phyloP scores from a whole-genome alignment of 1,139 yeast genomes.

The Candida albicans region DNA sequence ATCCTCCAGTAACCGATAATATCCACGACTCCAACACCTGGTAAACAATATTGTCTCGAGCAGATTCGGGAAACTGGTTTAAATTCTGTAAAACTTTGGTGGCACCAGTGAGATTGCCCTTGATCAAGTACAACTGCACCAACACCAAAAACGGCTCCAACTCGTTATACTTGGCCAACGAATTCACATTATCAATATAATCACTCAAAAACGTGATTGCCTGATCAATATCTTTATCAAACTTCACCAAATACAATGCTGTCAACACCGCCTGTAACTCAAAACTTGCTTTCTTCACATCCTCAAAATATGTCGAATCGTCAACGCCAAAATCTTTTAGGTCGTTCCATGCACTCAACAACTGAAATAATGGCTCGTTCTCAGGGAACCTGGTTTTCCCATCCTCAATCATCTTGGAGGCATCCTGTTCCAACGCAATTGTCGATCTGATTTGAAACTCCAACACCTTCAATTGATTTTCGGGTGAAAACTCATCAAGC shows the following conservation, averaged over 20 bases:
- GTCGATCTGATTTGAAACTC: slow-evolving; percentile 46
- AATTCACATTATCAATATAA: slow-evolving; percentile 22
- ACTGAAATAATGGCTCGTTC: slow-evolving; percentile 38
- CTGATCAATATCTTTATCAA: slow-evolving; percentile 39
- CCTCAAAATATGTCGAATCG: slow-evolving; percentile 41
- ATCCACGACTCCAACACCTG: slow-evolving; percentile 72
- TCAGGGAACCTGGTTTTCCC: slow-evolving; percentile 40
- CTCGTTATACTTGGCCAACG: slow-evolving; percentile 26
- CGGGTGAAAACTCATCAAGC: slow-evolving; percentile 36
- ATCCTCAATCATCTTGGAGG: slow-evolving; percentile 39
- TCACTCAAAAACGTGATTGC: slow-evolving; percentile 35
- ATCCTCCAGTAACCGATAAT: slow-evolving; percentile 54
- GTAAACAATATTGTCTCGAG: slow-evolving; percentile 67
- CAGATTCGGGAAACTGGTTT: slow-evolving; percentile 41
- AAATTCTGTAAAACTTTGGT: slow-evolving; percentile 34
- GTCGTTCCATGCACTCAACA: slow-evolving; percentile 45
- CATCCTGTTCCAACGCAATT: slow-evolving; percentile 42
- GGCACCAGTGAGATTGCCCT: slow-evolving; percentile 41
- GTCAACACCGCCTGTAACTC: slow-evolving; percentile 48
- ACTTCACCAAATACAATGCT: slow-evolving; percentile 41
- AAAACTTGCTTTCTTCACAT: slow-evolving; percentile 31
- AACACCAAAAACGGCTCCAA: slow-evolving; percentile 47
- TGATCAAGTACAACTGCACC: slow-evolving; percentile 42
- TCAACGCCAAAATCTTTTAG: slow-evolving; percentile 44
- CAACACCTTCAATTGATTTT: slow-evolving; percentile 39